Percentiles rank a stretch among this genome's conserved stretches.
Conservation (phyloP, 768 basidiomycete species). For the Xerocomellus intermedius region DNA sequence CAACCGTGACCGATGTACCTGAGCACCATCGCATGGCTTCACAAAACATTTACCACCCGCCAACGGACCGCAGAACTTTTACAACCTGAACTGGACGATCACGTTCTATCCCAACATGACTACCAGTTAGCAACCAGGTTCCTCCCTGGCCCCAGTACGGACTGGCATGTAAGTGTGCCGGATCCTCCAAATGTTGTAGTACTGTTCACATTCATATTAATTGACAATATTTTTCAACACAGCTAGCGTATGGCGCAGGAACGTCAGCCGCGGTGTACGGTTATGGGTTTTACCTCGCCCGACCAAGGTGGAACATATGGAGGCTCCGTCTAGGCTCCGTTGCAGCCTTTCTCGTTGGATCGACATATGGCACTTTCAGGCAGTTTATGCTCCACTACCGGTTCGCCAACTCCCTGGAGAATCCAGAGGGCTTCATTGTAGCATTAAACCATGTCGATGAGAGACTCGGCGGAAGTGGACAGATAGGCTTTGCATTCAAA, state of each 20-base stretch:
- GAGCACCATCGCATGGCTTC: conserved; percentile 36
- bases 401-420: conserved; percentile 31
- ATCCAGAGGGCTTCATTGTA: conserved; percentile 29
- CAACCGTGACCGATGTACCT: conserved; percentile 22
- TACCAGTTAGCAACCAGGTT: conserved; percentile 55
- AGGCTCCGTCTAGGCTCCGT: conserved; percentile 26
- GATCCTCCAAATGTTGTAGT: neutral
- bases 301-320: conserved; percentile 29
- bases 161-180: conserved; percentile 41
- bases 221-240: conserved; percentile 4
- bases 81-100: conserved; percentile 31
- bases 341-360: conserved; percentile 28
- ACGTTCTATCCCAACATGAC: conserved; percentile 41
- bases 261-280: conserved; percentile 24
- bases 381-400: conserved; percentile 29
- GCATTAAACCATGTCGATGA: conserved; percentile 33
- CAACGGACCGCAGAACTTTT: conserved; percentile 31
- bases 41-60: conserved; percentile 45
- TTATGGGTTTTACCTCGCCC: conserved; percentile 26
- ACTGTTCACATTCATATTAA: neutral
- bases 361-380: conserved; percentile 34
- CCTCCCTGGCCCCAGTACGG: conserved; percentile 47
- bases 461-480: conserved; percentile 32
- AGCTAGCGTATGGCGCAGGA: conserved; percentile 23
- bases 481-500: conserved; percentile 23